These are phyloP conservation scores for Eucalyptus victrix DNA, from an alignment of 345 rosid species.

Conservation along the genomic window DNA sequence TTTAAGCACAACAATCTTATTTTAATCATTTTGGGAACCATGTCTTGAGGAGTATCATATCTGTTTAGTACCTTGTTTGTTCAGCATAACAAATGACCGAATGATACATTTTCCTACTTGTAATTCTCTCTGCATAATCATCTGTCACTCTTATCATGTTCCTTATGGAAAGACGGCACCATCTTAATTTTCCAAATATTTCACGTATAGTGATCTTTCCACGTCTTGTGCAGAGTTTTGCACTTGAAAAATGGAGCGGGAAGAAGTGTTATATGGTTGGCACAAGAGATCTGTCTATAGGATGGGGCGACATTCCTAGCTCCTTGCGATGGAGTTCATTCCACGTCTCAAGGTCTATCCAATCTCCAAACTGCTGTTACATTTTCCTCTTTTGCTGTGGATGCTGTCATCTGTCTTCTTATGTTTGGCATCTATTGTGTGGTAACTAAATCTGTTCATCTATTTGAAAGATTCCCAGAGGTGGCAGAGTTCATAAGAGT, in stretches of 20 bases:
- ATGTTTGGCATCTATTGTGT: not conserved
- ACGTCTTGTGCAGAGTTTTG: conserved; percentile 3
- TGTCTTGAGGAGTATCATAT: not conserved
- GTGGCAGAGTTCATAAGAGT: conserved; percentile 32
- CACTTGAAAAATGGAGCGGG: conserved; percentile 11
- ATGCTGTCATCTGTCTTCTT: not conserved
- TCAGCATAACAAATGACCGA: not conserved
- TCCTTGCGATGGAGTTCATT: conserved; percentile 3
- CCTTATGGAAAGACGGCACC: not conserved
- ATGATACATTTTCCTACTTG: not conserved
- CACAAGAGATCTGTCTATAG: conserved; percentile 5
- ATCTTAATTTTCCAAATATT: not conserved
- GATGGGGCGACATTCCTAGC: not conserved
- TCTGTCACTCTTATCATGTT: not conserved
- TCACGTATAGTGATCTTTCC: not conserved
- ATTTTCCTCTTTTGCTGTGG: not conserved
- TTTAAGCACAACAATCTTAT: not conserved
- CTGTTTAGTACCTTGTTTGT: not conserved
- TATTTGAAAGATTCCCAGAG: conserved; percentile 11
- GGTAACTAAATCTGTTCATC: not conserved
- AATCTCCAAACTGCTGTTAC: not conserved
- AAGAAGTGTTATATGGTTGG: conserved; percentile 22
- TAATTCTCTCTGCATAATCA: not conserved
- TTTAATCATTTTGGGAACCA: not conserved
- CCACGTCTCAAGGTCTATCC: conserved; percentile 5